Base-by-base conservation (phyloP, 1,139 yeast species). In the Yamadazyma pseudoaaseri region DNA sequence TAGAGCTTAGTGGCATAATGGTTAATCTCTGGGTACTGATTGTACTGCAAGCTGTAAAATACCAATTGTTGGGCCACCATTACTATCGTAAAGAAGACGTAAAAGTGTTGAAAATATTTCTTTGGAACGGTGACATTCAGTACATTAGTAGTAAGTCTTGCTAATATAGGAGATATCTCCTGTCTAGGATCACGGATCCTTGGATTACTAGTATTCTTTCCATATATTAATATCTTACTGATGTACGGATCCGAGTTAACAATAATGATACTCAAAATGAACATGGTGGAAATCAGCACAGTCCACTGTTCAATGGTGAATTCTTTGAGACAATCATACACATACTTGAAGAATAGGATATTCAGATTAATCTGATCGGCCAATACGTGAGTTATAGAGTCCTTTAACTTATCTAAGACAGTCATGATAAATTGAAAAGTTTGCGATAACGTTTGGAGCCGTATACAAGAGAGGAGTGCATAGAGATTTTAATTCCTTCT, bases 81-180 rank as follows among this genome's bases (percentile, higher is more conserved):
- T 11, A 39, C 37, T 6, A 36, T 31, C 5, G 51, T 37, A 28
- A 70, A 65, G 3, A 62, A 29, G 5, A 69, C 35, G 43, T 76
- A 76, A 43, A 69, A 76, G 45, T 76, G 79, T 3, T 54, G 44
- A 45, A 76, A 76, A 61, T 61, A 70, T 18, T 59, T 40, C 44
- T 75, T 76, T 0, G 78, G 78, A 2, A 76, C 76, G n/a, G 68
- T 65, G 23, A 53, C 37, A 2, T 44, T 22, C 13, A 9, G 23
- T 12, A 43, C 16, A 3, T 16, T 30, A n/a, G 29, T 27, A 10
- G 37, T 23, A 12, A 28, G 3, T 7, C 17, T 27, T 16, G 36
- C 34, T 12, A 34, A 35, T 13, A 33, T 3, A 5, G 37, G 22
- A 4, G 26, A 3, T 11, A 24, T 16, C 12, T 15, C 12, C 22